Conservation (phyloP, 768 basidiomycete genomes). For the Ramaria rubella region DNA sequence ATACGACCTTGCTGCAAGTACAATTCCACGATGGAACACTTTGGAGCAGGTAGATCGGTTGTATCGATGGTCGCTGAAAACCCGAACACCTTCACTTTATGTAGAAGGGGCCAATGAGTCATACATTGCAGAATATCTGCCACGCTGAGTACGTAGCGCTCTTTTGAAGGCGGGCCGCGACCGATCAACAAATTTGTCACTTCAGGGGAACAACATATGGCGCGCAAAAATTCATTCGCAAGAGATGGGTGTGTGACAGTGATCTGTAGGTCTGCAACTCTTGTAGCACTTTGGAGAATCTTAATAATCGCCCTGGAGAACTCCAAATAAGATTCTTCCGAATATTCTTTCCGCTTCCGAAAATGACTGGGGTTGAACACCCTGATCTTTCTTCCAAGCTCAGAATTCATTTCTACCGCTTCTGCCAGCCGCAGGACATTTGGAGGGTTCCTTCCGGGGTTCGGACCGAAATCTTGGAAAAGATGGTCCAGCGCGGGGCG, state of each 20-base stretch:
- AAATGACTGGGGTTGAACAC: neutral
- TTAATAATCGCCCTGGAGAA: neutral
- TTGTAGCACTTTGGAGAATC: too few species aligned
- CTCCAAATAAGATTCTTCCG: neutral
- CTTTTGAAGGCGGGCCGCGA: too few species aligned
- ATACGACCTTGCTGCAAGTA: neutral
- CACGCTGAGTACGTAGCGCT: too few species aligned
- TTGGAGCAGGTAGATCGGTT: neutral
- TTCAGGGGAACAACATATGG: too few species aligned
- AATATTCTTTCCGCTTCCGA: too few species aligned
- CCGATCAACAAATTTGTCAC: too few species aligned
- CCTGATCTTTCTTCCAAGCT: neutral
- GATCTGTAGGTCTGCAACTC: too few species aligned
- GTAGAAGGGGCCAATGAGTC: neutral
- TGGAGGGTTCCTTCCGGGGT: neutral
- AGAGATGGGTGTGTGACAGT: too few species aligned
- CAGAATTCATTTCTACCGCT: neutral
- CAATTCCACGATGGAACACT: too few species aligned
- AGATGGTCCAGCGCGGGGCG: neutral
- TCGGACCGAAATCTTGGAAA: neutral
- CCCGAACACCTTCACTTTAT: neutral
- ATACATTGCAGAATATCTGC: neutral
- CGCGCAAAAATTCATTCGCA: too few species aligned
- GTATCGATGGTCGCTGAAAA: neutral
- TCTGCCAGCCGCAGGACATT: neutral